A percentile compares a stretch with the other conserved stretches of the same genome.
Conservation (phyloP, 768 basidiomycete species). For the Xanthoconium purpureum region DNA sequence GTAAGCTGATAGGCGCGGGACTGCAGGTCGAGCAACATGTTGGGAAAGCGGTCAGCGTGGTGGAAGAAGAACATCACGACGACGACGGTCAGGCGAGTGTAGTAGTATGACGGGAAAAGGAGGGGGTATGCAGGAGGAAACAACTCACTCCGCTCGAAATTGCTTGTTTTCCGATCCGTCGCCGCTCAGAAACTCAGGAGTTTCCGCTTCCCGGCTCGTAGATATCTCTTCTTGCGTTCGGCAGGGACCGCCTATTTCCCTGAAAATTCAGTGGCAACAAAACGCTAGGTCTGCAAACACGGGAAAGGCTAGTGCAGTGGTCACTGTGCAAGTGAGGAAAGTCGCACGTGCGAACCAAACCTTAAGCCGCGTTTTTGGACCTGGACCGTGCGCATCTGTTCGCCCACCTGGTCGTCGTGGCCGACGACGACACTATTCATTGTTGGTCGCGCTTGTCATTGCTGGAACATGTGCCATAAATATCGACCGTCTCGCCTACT, state of each 20-base stretch:
- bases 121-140: not conserved
- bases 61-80: not conserved
- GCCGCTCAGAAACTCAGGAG: conserved; percentile 34
- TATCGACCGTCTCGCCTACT: conserved; percentile 12
- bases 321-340: conserved; percentile 28
- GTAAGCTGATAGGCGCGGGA: conserved; percentile 32
- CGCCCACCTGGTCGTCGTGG: conserved; percentile 9
- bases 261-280: conserved; percentile 8
- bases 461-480: conserved; percentile 25
- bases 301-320: conserved; percentile 20
- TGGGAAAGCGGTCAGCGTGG: conserved; percentile 8
- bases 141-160: conserved; percentile 38
- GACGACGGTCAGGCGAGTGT: conserved; percentile 2
- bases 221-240: conserved; percentile 11
- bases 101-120: not conserved
- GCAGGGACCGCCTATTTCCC: conserved; percentile 6
- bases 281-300: conserved; percentile 5
- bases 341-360: conserved; percentile 34
- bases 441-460: not conserved
- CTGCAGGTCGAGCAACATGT: conserved; percentile 20
- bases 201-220: conserved; percentile 15
- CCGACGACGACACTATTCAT: conserved; percentile 18
- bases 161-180: conserved; percentile 36
- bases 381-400: conserved; percentile 25
- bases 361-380: conserved; percentile 26